A percentile compares a stretch with the other conserved stretches of the same genome.
phyloP scores from a whole-genome alignment of 768 basidiomycete genomes.

The Suillus brevipes region DNA sequence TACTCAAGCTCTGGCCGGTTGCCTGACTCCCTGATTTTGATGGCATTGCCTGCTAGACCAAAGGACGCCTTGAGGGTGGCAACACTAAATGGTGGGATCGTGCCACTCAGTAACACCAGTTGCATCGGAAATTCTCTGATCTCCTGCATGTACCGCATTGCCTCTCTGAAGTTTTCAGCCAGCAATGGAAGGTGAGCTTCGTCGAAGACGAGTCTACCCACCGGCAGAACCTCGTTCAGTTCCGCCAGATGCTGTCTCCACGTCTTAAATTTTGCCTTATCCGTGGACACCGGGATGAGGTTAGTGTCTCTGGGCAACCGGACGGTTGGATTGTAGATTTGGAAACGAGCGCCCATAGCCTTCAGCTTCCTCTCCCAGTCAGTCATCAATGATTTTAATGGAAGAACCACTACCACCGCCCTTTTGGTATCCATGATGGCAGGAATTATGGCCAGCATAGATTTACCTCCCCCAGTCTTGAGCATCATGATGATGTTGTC shows the following conservation, averaged over 20 bases:
- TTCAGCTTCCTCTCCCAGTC: conserved; percentile 24
- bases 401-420: conserved; percentile 21
- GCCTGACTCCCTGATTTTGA: background rate
- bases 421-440: conserved; percentile 13
- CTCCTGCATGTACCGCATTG: conserved; percentile 9
- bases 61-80: conserved; percentile 6
- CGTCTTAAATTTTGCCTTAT: background rate
- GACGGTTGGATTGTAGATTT: conserved; percentile 12
- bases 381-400: conserved; percentile 21
- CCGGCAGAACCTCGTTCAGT: background rate
- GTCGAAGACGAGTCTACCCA: conserved; percentile 23
- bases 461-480: conserved; percentile 29
- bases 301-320: background rate
- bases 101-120: conserved; percentile 24
- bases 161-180: conserved; percentile 12
- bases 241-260: conserved; percentile 15
- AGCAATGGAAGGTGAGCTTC: conserved; percentile 24
- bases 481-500: conserved; percentile 29
- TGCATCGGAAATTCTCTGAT: conserved; percentile 16
- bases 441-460: conserved; percentile 25
- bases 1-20: conserved; percentile 21
- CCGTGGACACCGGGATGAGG: conserved; percentile 9
- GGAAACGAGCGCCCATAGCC: conserved; percentile 14
- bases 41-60: background rate
- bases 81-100: conserved; percentile 10